Base-by-base conservation (phyloP, 208 protist genomes). In the Leishmania tropica region DNA sequence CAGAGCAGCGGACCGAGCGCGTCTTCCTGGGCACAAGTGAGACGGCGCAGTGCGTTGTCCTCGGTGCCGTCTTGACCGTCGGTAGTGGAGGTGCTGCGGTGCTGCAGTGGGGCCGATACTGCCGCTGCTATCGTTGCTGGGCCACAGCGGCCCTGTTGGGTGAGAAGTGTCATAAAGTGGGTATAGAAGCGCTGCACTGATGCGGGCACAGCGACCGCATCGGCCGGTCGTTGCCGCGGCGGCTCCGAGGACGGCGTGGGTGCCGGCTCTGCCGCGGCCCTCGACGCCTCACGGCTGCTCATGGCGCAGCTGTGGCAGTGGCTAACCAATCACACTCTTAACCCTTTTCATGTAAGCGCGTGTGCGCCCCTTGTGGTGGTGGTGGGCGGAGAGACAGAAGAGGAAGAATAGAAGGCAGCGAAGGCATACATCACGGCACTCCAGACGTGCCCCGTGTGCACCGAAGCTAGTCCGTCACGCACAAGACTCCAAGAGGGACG, bases 1-100 rank as follows among this genome's bases (percentile, higher is more conserved):
- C 82, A 85, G 62, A 85, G 78, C 56, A 81, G 64, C 17, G 70
- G 53, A 8, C 72, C 48, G 47, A 85, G 73, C 7, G 74, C 51
- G 24, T 73, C 74, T 15, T 35, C 42, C 74, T 85, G 82, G 35
- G 54, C 60, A 15, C 17, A 21, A 3, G 78, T 72, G 1, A 82
- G 72, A 17, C 78, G 65, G 8, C 73, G 51, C 53, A 76, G 78
- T 53, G 71, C 73, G 7, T 79, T 70, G 47, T 79, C 76, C 35
- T 76, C 58, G n/a, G 47, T 54, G 37, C 28, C 68, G 47, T 35
- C 71, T 31, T 76, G 73, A 37, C 35, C 73, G 2, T n/a, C 7
- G 19, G 35, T 15, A 5, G 31, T 76, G 13, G 51, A 47, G 3
- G 47, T 15, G 73, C 28, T 42, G 51, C 35, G 73, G 51, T 40